Evolutionary conservation across 805 yeast species (phyloP).

Genomic region (Kazachstania martiniae): DNA sequence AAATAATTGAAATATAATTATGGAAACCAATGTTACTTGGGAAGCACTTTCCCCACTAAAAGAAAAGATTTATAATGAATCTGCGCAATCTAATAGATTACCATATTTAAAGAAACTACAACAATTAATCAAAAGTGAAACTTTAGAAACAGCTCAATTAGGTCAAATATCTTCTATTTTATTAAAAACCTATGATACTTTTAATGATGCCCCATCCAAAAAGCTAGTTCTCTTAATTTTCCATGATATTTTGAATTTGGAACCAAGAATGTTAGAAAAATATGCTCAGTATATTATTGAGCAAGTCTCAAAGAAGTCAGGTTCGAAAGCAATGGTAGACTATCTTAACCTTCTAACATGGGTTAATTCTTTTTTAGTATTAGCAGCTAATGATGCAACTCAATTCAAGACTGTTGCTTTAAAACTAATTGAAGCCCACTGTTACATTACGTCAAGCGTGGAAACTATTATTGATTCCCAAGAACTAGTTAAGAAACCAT

Average conservation of each 20-base stretch:
- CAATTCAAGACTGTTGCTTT: constrained; percentile 24
- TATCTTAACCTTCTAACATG: constrained; percentile 48
- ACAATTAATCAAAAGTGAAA: constrained; percentile 11
- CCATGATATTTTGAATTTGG: constrained; percentile 25
- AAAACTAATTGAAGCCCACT: constrained; percentile 33
- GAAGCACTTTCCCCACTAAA: constrained; percentile 15
- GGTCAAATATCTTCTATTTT: constrained; percentile 27
- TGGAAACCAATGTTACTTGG: constrained; percentile 11
- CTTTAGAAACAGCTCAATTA: constrained; percentile 15
- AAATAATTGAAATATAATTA: too few relatives aligned
- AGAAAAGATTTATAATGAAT: constrained; percentile 14
- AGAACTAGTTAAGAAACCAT: constrained; percentile 12
- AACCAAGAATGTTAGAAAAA: constrained; percentile 27
- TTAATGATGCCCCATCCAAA: constrained; percentile 42
- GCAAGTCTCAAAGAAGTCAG: constrained; percentile 22
- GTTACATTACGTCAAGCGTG: constrained; percentile 21
- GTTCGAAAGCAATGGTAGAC: constrained; percentile 44
- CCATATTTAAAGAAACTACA: constrained; percentile 20
- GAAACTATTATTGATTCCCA: constrained; percentile 20
- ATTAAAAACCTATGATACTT: constrained; percentile 39
- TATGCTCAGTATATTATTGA: constrained; percentile 32
- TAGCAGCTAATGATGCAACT: constrained; percentile 12
- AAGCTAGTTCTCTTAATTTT: constrained; percentile 33
- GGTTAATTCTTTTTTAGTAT: constrained; percentile 33
- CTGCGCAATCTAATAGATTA: constrained; percentile 16